Conservation (phyloP, 2,329 filamentous ascomycete species). For the Paramyrothecium roridum region DNA sequence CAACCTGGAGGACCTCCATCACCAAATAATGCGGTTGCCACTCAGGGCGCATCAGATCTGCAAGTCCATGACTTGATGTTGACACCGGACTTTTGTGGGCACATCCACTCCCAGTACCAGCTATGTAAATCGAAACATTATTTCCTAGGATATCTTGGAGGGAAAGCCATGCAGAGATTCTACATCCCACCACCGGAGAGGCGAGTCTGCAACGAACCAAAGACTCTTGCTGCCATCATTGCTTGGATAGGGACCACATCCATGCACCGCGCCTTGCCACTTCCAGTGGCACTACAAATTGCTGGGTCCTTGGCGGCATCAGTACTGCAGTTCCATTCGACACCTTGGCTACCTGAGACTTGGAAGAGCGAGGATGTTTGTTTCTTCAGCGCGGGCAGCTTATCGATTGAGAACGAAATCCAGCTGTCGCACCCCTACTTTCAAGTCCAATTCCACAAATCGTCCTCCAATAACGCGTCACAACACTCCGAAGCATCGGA, state of each 20-base stretch:
- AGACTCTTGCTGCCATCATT: background rate
- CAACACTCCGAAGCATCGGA: background rate
- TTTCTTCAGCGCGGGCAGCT: background rate
- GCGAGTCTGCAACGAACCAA: background rate
- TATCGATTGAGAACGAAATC: background rate
- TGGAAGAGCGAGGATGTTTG: background rate
- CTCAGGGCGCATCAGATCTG: background rate
- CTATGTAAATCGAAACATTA: background rate
- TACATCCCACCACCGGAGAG: background rate
- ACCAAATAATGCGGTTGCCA: background rate
- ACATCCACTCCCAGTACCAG: background rate
- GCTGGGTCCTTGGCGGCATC: background rate
- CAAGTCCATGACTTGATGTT: background rate
- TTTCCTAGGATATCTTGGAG: background rate
- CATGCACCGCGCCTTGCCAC: background rate
- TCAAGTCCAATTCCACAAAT: background rate
- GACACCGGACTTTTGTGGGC: background rate
- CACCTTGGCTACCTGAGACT: background rate
- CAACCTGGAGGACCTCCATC: background rate
- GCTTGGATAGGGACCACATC: background rate
- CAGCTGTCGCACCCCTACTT: background rate
- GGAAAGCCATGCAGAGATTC: background rate
- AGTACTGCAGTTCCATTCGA: background rate
- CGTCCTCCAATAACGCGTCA: background rate
- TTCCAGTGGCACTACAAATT: background rate